phyloP scores from a whole-genome alignment of 805 yeast species.

The Nakazawaea ernobii region DNA sequence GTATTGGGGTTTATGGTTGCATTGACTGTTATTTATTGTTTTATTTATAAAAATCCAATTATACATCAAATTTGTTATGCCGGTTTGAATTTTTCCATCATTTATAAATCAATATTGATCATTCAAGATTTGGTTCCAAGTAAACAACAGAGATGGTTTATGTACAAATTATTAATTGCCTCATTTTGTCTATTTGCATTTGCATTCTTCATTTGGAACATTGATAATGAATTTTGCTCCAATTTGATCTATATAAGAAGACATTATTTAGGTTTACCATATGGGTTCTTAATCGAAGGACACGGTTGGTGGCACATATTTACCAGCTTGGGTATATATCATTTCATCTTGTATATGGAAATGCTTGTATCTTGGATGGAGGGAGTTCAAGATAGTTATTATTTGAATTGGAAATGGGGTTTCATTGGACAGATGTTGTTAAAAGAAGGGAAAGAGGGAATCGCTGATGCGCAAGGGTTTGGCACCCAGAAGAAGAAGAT shows the following conservation, averaged over 20 bases:
- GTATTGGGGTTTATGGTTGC: constrained; percentile 25
- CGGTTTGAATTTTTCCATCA: constrained; percentile 64
- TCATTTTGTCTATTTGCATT: constrained; percentile 42
- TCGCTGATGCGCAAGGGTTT: constrained; percentile 5
- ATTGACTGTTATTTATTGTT: constrained; percentile 66
- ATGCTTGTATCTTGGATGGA: constrained; percentile 63
- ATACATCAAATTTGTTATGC: constrained; percentile 89
- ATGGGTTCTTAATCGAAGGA: constrained; percentile 81
- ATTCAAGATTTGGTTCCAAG: constrained; percentile 19
- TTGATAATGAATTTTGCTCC: constrained; percentile 77
- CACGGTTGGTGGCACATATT: constrained; percentile 98
- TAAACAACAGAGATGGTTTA: constrained; percentile 14
- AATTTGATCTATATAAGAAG: constrained; percentile 56
- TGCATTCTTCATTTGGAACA: constrained; percentile 85
- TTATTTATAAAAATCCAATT: constrained; percentile 69
- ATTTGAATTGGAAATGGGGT: constrained; percentile 52
- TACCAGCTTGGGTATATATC: constrained; percentile 85
- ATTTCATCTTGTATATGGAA: constrained; percentile 74
- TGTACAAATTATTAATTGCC: constrained; percentile 21
- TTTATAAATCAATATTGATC: constrained; percentile 43
- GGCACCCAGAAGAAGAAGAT: not conserved
- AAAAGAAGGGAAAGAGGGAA: constrained; percentile 12
- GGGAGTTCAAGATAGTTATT: constrained; percentile 50
- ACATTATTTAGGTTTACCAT: constrained; percentile 48
- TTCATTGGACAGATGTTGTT: constrained; percentile 48